A percentile compares a stretch with the other conserved stretches of the same genome.
These are phyloP conservation scores for Cudoniella acicularis DNA, from an alignment of 495 filamentous ascomycete species.

Conservation along the genomic window DNA sequence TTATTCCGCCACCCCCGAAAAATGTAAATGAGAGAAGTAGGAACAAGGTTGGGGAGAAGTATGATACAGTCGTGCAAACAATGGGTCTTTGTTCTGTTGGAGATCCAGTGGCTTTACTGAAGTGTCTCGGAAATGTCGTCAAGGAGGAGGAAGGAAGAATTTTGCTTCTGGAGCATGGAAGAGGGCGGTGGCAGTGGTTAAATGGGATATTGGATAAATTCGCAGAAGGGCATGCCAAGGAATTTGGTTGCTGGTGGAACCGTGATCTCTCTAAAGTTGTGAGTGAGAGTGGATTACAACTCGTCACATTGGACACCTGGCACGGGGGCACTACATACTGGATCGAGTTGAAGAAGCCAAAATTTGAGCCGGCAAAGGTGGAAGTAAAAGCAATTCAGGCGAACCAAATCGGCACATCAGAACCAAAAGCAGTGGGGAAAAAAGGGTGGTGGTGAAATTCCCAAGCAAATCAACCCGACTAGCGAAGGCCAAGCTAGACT, in stretches of 20 bases:
- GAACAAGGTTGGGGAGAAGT: conserved; percentile 38
- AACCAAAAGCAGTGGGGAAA: too few species aligned
- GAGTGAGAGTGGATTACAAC: conserved; percentile 73
- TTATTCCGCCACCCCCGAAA: conserved; percentile 21
- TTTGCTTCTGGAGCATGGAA: conserved; percentile 87
- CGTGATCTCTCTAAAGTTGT: conserved; percentile 81
- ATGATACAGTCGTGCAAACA: conserved; percentile 86
- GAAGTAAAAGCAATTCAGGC: background rate
- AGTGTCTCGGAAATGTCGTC: conserved; percentile 48
- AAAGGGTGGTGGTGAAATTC: too few species aligned
- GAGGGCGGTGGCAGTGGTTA: conserved; percentile 70
- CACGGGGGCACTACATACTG: conserved; percentile 29
- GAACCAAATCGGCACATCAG: too few species aligned
- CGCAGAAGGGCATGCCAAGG: conserved; percentile 72
- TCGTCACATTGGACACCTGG: conserved; percentile 57
- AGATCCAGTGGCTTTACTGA: conserved; percentile 66
- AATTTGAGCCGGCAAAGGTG: background rate
- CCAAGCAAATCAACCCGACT: too few species aligned
- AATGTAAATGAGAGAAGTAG: conserved; percentile 16
- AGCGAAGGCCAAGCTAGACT: too few species aligned
- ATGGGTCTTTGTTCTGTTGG: conserved; percentile 89
- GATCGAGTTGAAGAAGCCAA: conserved; percentile 28
- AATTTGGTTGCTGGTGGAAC: conserved; percentile 97
- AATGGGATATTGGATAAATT: conserved; percentile 74
- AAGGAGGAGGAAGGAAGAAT: conserved; percentile 64